phyloP scores from a whole-genome alignment of 768 basidiomycete species.

The Termitomyces sp. region DNA sequence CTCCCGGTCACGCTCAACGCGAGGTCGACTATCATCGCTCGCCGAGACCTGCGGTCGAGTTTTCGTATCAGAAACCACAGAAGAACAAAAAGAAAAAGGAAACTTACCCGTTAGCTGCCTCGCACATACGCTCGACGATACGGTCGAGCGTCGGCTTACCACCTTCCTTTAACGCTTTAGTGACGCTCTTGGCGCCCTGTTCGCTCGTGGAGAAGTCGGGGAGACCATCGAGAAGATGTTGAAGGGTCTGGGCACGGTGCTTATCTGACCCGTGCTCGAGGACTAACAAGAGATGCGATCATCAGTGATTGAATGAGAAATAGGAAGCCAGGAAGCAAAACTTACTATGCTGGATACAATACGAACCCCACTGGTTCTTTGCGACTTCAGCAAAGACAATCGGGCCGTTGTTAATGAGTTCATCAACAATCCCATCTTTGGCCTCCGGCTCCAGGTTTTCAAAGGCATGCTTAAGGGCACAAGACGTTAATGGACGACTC shows the following conservation, averaged over 20 bases:
- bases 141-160: constrained; percentile 70
- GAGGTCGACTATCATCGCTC: constrained; percentile 83
- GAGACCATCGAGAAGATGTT: constrained; percentile 70
- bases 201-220: constrained; percentile 77
- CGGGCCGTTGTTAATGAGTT: constrained; percentile 70
- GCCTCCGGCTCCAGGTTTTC: not conserved
- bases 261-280: constrained; percentile 79
- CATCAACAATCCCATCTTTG: constrained; percentile 81
- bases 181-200: constrained; percentile 84
- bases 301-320: not conserved
- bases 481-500: not conserved
- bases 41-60: constrained; percentile 35
- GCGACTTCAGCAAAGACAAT: constrained; percentile 67
- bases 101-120: constrained; percentile 70
- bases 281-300: constrained; percentile 26
- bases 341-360: constrained; percentile 82
- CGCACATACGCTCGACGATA: constrained; percentile 78
- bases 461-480: not conserved
- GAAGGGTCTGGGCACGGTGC: constrained; percentile 71
- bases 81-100: constrained; percentile 4
- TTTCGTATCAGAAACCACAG: not conserved
- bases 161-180: constrained; percentile 82
- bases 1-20: constrained; percentile 81
- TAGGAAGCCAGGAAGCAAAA: not conserved
- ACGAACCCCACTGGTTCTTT: constrained; percentile 88